A percentile compares a stretch with the other conserved stretches of the same genome.
Evolutionary conservation across 805 yeast species (phyloP).

Genomic region (Ogataea naganishii): DNA sequence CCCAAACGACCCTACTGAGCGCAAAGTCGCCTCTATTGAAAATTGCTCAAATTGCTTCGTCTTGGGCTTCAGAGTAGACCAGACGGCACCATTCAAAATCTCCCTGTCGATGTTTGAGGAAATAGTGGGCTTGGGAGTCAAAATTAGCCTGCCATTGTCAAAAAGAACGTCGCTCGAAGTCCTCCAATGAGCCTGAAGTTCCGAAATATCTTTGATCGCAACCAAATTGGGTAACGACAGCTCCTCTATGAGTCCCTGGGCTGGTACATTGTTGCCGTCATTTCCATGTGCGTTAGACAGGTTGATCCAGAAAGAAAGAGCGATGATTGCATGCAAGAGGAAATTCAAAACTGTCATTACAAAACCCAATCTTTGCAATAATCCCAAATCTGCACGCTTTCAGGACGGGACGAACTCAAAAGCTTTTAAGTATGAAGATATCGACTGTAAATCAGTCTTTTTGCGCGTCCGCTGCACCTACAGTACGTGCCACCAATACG

Average conservation of each 20-base stretch:
- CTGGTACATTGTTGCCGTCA: too few species aligned
- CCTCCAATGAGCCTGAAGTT: conserved; percentile 38
- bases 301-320: too few species aligned
- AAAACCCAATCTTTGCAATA: too few species aligned
- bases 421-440: too few species aligned
- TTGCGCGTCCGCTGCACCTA: too few species aligned
- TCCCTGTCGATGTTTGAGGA: conserved; percentile 15
- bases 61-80: conserved; percentile 25
- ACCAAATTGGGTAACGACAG: conserved; percentile 20
- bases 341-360: too few species aligned
- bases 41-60: conserved; percentile 19
- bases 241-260: conserved; percentile 1
- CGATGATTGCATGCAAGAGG: too few species aligned
- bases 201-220: conserved; percentile 11
- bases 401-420: too few species aligned
- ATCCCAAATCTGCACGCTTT: too few species aligned
- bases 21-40: conserved; percentile 51
- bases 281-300: too few species aligned
- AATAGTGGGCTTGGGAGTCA: conserved; percentile 33
- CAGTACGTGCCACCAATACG: too few species aligned
- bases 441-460: too few species aligned
- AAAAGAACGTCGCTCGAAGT: conserved; percentile 29
- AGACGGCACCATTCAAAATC: conserved; percentile 33
- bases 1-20: conserved; percentile 49
- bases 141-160: conserved; percentile 43